Percentiles rank a stretch among this genome's conserved stretches.
Conservation (phyloP, 805 yeast species). For the Clavispora carvajalis region DNA sequence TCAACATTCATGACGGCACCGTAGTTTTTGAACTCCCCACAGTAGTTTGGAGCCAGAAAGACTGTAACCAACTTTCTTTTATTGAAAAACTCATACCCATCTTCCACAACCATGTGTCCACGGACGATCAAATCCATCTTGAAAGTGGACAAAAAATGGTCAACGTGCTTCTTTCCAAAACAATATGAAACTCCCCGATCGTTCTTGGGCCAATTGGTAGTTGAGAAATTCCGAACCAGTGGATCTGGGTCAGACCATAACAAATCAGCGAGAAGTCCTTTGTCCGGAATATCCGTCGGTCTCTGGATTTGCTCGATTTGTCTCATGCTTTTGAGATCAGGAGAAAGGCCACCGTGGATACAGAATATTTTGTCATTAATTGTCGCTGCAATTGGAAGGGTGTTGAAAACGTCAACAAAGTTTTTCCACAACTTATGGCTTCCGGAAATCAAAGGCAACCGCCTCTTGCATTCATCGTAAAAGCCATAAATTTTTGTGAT, state of each 20-base stretch:
- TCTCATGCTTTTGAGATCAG: conserved; percentile 56
- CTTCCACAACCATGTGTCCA: conserved; percentile 89
- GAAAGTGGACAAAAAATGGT: conserved; percentile 57
- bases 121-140: conserved; percentile 73
- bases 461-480: conserved; percentile 56
- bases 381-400: conserved; percentile 58
- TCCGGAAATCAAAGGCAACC: conserved; percentile 28
- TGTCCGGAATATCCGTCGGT: conserved; percentile 82
- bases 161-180: conserved; percentile 71
- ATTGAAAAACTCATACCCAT: conserved; percentile 79
- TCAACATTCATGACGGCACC: conserved; percentile 77
- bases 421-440: conserved; percentile 44
- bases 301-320: conserved; percentile 69
- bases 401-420: conserved; percentile 52
- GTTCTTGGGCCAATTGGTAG: conserved; percentile 67
- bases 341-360: conserved; percentile 72
- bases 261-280: conserved; percentile 70
- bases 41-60: conserved; percentile 78
- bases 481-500: conserved; percentile 57
- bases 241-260: conserved; percentile 81
- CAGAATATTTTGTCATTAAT: conserved; percentile 54
- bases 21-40: conserved; percentile 77
- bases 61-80: conserved; percentile 71
- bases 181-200: conserved; percentile 81
- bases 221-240: conserved; percentile 26